Base-by-base conservation (phyloP, 805 yeast genomes). In the Wickerhamiella qilinensis region DNA sequence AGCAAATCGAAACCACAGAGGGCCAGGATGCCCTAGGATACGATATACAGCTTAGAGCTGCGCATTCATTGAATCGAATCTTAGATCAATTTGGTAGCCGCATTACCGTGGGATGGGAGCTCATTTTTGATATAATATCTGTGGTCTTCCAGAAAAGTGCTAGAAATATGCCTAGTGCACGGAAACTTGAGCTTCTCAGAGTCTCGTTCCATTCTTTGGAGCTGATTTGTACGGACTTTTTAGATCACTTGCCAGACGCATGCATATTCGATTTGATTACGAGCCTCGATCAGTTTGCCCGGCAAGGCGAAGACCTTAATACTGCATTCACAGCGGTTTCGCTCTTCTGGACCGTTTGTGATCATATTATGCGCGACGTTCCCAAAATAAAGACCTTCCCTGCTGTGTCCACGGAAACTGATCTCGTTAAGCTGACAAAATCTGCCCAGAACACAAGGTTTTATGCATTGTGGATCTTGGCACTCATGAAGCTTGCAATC, bases 261-360 rank as follows among this genome's bases (percentile, higher is more conserved):
- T 77, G 77, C 39, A 63, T 82, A 28, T 69, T 68, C 41, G 63
- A 67, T 2, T 67, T 86, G 30, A 73, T 85, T 41, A 84, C 82
- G 45, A 73, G 86, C 1, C 61, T 88, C 28, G 70, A 67, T 48
- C 69, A 73, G 44, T 88, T 83, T 56, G 76, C 83, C 25, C 58
- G 67, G 2, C 97, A 91, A 50, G 59, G 56, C 1, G 64, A 63
- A 44, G 94, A 88, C 46, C 56, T 88, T 46, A 88, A 88, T 54
- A 81, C 84, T 17, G 82, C 96, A 0, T 85, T 88, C 53, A 82
- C 93, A 36, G 77, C 95, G 0, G 80, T 85, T 7, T 82, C 94
- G 47, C 80, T 85, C 47, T 86, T 85, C 51, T 88, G 97, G 97
- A 56, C 80, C 14, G 73, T 91, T 3, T 81, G 95, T 48, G 97